Conservation (phyloP, 2,329 filamentous ascomycete species). For the Aspergillus quadricinctus region DNA sequence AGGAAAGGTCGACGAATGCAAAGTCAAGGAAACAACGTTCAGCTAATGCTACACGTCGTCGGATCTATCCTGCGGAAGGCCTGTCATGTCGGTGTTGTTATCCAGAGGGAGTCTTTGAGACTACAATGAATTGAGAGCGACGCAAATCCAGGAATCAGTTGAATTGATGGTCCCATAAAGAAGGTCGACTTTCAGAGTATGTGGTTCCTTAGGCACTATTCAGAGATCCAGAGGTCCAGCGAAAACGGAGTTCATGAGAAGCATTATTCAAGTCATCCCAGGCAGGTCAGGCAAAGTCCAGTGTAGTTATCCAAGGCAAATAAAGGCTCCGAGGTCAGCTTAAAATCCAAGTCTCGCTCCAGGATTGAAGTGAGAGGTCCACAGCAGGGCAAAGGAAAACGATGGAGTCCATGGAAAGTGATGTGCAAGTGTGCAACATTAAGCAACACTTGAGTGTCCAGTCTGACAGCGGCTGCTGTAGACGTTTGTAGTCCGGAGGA, state of each 20-base stretch:
- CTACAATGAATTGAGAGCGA: background rate
- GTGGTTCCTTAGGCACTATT: background rate
- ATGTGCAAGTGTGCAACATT: conserved; percentile 34
- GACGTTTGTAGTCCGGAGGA: conserved; percentile 17
- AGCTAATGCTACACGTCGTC: background rate
- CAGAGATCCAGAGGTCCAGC: background rate
- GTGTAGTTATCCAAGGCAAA: background rate
- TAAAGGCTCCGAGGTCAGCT: conserved; percentile 8
- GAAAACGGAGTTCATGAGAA: background rate
- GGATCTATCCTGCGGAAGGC: background rate
- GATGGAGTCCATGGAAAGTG: conserved; percentile 9
- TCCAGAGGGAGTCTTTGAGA: background rate
- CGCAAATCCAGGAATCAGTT: background rate
- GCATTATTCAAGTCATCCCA: background rate
- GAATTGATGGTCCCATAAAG: background rate
- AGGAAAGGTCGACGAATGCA: background rate
- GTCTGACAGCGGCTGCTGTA: conserved; percentile 31
- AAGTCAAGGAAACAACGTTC: background rate
- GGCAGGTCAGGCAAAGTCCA: conserved; percentile 5
- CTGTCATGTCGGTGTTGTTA: background rate
- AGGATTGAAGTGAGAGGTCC: conserved; percentile 24
- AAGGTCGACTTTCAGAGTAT: background rate
- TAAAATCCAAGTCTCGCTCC: conserved; percentile 21
- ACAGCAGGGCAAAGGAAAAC: conserved; percentile 10
- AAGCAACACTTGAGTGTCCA: conserved; percentile 38